These are phyloP conservation scores for Sphaerulina vaccinii DNA, from an alignment of 2,329 filamentous ascomycete genomes.

Conservation along the genomic window DNA sequence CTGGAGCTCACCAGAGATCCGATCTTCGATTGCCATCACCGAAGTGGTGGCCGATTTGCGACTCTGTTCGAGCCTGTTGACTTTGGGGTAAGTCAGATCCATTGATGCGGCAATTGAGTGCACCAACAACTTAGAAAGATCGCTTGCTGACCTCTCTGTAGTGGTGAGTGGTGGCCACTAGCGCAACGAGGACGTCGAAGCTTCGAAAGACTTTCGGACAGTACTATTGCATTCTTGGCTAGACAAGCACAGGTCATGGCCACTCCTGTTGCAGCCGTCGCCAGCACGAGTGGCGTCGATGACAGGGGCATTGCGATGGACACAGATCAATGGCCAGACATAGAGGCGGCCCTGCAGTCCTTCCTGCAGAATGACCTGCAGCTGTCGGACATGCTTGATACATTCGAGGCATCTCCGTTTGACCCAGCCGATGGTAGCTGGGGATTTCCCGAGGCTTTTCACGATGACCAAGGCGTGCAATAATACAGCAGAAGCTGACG, in stretches of 20 bases:
- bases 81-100: constrained; percentile 5
- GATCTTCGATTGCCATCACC: background rate
- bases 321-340: background rate
- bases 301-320: background rate
- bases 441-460: no score
- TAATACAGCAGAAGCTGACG: no score
- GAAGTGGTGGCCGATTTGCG: constrained; percentile 4
- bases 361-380: constrained; percentile 4
- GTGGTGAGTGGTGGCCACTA: constrained; percentile 9
- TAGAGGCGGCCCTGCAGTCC: constrained; percentile 4
- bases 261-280: no score
- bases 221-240: background rate
- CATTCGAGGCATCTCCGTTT: constrained; percentile 1
- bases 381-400: constrained; percentile 2
- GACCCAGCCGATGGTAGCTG: no score
- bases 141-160: background rate
- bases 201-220: constrained; percentile 5
- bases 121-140: background rate
- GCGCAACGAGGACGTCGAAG: constrained; percentile 3
- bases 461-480: no score
- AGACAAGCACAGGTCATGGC: background rate
- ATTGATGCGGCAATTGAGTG: no score
- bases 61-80: constrained; percentile 2
- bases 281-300: background rate
- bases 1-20: constrained; percentile 3